Evolutionary conservation across 1,284 basidiomycete species (phyloP).

Genomic region (Prillingera fragicola): DNA sequence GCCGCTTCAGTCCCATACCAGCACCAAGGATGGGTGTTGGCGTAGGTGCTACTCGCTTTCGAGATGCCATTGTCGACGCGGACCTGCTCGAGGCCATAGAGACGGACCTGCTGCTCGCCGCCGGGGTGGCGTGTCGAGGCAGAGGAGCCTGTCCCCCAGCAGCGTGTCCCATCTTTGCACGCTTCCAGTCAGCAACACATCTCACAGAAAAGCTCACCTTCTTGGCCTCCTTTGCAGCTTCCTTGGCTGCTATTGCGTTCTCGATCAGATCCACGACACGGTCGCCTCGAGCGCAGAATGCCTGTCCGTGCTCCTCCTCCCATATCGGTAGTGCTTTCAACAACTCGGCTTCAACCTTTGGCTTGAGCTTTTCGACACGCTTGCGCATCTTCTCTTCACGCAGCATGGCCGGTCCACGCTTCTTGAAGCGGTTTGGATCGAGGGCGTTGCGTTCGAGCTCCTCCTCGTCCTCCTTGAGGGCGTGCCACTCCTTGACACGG

Average conservation of each 20-base stretch:
- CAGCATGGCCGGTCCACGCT: slow-evolving; percentile 65
- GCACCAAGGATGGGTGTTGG: slow-evolving; percentile 27
- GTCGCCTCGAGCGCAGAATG: slow-evolving; percentile 80
- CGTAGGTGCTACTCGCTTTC: slow-evolving; percentile 39
- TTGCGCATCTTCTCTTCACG: slow-evolving; percentile 98
- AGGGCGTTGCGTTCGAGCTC: slow-evolving; percentile 59
- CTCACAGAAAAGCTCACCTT: slow-evolving; percentile 37
- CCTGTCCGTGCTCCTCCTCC: slow-evolving; percentile 71
- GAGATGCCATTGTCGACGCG: slow-evolving; percentile 5
- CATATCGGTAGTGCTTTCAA: slow-evolving; percentile 72
- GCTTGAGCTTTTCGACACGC: slow-evolving; percentile 88
- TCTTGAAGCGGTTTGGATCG: slow-evolving; percentile 45
- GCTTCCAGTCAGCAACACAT: slow-evolving; percentile 14
- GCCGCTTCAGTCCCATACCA: slow-evolving; percentile 12
- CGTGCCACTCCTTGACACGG: slow-evolving; percentile 79
- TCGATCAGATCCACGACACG: slow-evolving; percentile 74
- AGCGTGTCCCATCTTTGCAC: slow-evolving; percentile 18
- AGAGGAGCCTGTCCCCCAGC: slow-evolving; percentile 3
- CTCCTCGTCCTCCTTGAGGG: slow-evolving; percentile 83
- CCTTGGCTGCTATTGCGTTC: slow-evolving; percentile 58
- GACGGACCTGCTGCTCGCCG: slow-evolving; percentile 14
- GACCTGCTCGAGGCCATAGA: slow-evolving; percentile 17
- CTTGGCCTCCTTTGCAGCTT: slow-evolving; percentile 70
- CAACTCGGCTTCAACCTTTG: slow-evolving; percentile 85
- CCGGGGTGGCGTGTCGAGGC: slow-evolving; percentile 25